Base-by-base conservation (phyloP, 352 stramenopile genomes). In the Phytopythium boreale region DNA sequence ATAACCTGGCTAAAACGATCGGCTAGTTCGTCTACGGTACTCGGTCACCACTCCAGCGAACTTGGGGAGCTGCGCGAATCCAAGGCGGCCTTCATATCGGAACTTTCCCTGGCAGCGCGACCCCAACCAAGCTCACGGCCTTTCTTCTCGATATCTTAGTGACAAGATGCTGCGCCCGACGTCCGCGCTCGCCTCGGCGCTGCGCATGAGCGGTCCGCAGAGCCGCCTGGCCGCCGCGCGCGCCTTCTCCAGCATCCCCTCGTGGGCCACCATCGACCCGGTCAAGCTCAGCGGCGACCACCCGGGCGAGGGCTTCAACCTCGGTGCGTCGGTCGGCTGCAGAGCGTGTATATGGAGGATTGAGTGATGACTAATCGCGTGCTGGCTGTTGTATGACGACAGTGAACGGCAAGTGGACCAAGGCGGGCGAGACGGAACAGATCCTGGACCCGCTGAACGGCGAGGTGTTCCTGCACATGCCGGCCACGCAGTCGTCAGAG, bases 391-490 rank as follows among this genome's bases (percentile, higher is more conserved):
- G 34, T 34, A 7, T 26, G 64, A 17, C 26, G 49, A 17, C 53
- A 85, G 94, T 98, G 24, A 82, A 93, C 37, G 96, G 96, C 50
- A 69, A 97, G 61, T 99, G 95, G 95, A 76, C 73, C 24, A 84
- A 82, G 57, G 69, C 76, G 17, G 62, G 68, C 41, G 84, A 89
- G 74, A 84, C 68, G 10, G 89, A 97, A 63, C 71, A 67, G 19
- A 95, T 99, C 70, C 70, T 97, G 36, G 94, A 99, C 74, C 97
- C 97, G 14, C 71, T 98, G 58, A 98, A 98, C 76, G 93, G 92
- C 39, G 88, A 98, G 53, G 78, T 87, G 19, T 98, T 99, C 61
- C 89, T 99, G 66, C 90, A 90, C 29, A 92, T 99, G 71, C 95
- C 96, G 9, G 82, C 97, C 62, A 98, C 96, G 56, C 79, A 96